Base-by-base conservation (phyloP, 148 eudicot species). In the Pharnaceum exiguum region DNA sequence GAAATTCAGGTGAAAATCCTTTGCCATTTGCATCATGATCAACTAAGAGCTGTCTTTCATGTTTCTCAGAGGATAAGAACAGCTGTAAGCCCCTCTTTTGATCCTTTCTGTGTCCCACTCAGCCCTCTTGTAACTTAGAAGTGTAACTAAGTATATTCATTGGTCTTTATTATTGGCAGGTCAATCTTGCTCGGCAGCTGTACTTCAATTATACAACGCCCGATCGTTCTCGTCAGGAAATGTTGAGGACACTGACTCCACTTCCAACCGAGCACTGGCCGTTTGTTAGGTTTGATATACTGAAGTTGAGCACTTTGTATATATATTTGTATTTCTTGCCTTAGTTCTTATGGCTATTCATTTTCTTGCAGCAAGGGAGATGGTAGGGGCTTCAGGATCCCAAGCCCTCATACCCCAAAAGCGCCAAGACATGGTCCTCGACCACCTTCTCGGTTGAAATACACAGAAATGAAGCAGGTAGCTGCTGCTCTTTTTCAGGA, bases 351-450 rank as follows among this genome's bases (percentile, higher is more conserved):
- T 10, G 17, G 13, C 39, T 22, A 7, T n/a, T 23, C 51, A 28
- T 62, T 19, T 10, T 15, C 30, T 36, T 73, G 75, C 77, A 93
- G 95, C 87, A 83, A 69, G 71, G 75, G 76, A 48, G 82, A 77
- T n/a, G 81, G 75, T 28, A 93, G 57, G 56, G 76, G 79, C 1
- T 25, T 70, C 3, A n/a, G 48, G 59, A 59, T 81, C 12, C 67
- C 56, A 31, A 78, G 71, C 53, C 99, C 95, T 17, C 80, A 60
- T 55, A 86, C 99, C 19, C 99, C 99, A n/a, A 89, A 86, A 82
- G 99, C 99, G 40, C 99, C 99, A 11, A 83, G 72, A 72, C 99
- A 88, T 62, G 99, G 96, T 45, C 90, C 90, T 37, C 79, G 99
- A 0, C 96, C 89, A 26, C 89, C 90, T 33, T 81, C 86, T 43